Base-by-base conservation (phyloP, 441 rosid genomes). In the Hura crepitans region DNA sequence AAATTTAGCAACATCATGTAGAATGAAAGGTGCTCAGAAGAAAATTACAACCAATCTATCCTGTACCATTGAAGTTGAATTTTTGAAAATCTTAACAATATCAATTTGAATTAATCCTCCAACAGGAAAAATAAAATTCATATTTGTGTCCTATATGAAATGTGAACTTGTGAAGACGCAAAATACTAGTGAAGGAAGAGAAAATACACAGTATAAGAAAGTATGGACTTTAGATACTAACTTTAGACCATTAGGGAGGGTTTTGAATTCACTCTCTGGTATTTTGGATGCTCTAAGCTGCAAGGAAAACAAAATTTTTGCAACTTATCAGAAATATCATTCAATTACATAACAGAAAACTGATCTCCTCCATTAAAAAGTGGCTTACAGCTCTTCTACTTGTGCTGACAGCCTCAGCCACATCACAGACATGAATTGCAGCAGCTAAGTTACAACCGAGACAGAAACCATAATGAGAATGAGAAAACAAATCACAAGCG, bases 361-460 rank as follows among this genome's bases (percentile, higher is more conserved):
- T 43, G 13, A 54, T 10, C 6, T 14, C 12, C 20, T 49, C 31
- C 0, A 49, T 13, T 60, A 70, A 72, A 39, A 31, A 35, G 54
- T 15, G 31, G 75, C 95, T 79, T 79, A 91, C 97, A 62, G 97
- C 98, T 88, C 98, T 89, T 81, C 92, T 82, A 71, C 98, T 93
- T 31, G 97, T 91, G 85, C 92, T 94, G 64, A 68, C 98, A 72
- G 97, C 98, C 72, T 88, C 85, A 35, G 96, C 85, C 74, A 75
- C 84, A 82, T 85, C 85, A 69, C 78, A 79, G 70, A 70, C 56
- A 70, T 68, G 58, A 60, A 69, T 28, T 50, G 81, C 92, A 77
- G 84, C 82, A 75, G 80, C 97, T 93, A 84, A 70, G 13, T 69
- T 65, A 72, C 73, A 74, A 65, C 27, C 59, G 43, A 72, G 59